These are phyloP conservation scores for Candida smagusa DNA, from an alignment of 1,139 yeast genomes.

Conservation along the genomic window DNA sequence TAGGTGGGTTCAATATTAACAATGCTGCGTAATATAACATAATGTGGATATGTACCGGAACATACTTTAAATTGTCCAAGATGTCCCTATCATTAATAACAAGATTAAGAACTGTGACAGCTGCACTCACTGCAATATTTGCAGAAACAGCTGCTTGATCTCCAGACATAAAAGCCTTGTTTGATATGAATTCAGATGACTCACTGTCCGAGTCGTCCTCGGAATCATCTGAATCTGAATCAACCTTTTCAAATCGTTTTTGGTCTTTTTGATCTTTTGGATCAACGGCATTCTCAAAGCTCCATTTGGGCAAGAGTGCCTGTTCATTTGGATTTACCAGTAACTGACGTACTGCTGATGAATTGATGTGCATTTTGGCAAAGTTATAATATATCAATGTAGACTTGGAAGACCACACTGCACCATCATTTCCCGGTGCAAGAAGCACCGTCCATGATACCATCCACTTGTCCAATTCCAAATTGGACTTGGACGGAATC, in stretches of 20 bases:
- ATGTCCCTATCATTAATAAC: constrained; percentile 62
- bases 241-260: constrained; percentile 7
- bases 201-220: constrained; percentile 26
- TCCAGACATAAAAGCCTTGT: constrained; percentile 34
- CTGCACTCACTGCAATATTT: constrained; percentile 59
- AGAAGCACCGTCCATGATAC: constrained; percentile 73
- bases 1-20: constrained; percentile 50
- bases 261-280: neutral
- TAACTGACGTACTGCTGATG: constrained; percentile 49
- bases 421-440: constrained; percentile 56
- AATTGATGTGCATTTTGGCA: constrained; percentile 73
- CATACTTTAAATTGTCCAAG: constrained; percentile 53
- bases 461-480: constrained; percentile 76
- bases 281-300: neutral
- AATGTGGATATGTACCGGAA: constrained; percentile 68
- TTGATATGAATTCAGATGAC: constrained; percentile 29
- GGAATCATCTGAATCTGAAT: constrained; percentile 22
- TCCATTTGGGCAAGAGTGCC: constrained; percentile 35
- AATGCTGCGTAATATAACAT: constrained; percentile 70
- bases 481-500: constrained; percentile 62
- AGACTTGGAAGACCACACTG: constrained; percentile 70
- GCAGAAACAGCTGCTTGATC: constrained; percentile 37
- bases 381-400: constrained; percentile 69
- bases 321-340: constrained; percentile 31
- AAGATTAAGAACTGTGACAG: constrained; percentile 57